phyloP scores from a whole-genome alignment of 2,329 filamentous ascomycete species.

The Pseudonectria buxi region DNA sequence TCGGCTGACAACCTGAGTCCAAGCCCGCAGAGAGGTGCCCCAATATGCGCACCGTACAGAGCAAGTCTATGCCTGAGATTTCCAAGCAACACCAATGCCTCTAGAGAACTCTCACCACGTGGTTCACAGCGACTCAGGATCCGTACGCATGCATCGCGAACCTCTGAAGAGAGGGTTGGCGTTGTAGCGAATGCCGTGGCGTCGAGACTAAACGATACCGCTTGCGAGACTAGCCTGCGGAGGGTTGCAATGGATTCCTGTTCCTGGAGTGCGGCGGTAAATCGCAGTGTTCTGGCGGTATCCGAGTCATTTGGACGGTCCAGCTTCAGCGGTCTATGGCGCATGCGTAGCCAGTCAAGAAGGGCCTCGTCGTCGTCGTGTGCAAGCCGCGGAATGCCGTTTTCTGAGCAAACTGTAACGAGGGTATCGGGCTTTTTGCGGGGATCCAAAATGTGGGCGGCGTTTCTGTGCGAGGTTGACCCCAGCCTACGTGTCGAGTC shows the following conservation, averaged over 20 bases:
- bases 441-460: constrained; percentile 4
- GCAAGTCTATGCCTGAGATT: constrained; percentile 32
- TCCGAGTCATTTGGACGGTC: constrained; percentile 1
- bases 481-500: constrained; percentile 8
- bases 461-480: constrained; percentile 4
- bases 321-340: constrained; percentile 12
- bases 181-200: constrained; percentile 9
- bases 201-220: constrained; percentile 17
- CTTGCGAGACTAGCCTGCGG: constrained; percentile 26
- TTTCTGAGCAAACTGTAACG: constrained; percentile 14
- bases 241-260: constrained; percentile 22
- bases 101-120: constrained; percentile 3
- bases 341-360: constrained; percentile 30
- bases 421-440: constrained; percentile 7
- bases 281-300: constrained; percentile 6
- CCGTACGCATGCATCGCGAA: constrained; percentile 19
- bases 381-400: constrained; percentile 12
- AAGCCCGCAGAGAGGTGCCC: constrained; percentile 22
- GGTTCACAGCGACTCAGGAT: constrained; percentile 8
- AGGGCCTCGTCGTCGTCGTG: constrained; percentile 24
- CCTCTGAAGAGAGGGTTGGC: constrained; percentile 10
- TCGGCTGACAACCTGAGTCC: constrained; percentile 26
- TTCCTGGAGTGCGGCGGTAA: constrained; percentile 13
- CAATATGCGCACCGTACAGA: constrained; percentile 15
- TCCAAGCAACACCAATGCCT: constrained; percentile 32